Evolutionary conservation across 2,329 filamentous ascomycete species (phyloP).

Genomic region (Cercospora sp.): DNA sequence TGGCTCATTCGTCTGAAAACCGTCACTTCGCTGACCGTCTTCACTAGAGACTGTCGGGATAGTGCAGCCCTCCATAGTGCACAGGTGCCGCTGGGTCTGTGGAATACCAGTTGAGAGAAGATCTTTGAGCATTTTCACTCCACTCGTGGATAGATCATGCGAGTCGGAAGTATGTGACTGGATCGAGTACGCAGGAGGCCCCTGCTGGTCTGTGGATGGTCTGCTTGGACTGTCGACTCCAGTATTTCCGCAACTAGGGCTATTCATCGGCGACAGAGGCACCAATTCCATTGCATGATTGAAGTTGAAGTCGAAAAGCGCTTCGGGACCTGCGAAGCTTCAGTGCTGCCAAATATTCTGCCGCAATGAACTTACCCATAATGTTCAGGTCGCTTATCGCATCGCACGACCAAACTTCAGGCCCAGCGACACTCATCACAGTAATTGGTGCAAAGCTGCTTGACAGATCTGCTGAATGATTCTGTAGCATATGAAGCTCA

Average conservation of each 20-base stretch:
- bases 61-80: background rate
- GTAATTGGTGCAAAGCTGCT: background rate
- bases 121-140: background rate
- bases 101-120: background rate
- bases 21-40: background rate
- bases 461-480: background rate
- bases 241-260: background rate
- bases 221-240: background rate
- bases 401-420: background rate
- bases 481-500: background rate
- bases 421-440: background rate
- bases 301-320: background rate
- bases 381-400: background rate
- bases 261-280: background rate
- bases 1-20: background rate
- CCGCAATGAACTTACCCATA: background rate
- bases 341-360: background rate
- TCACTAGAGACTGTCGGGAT: background rate
- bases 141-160: background rate
- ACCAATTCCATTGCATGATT: background rate
- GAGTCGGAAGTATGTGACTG: background rate
- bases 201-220: background rate
- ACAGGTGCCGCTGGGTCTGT: background rate
- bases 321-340: background rate
- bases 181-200: background rate